These are phyloP conservation scores for Mortierella polycephala DNA, from an alignment of 371 early-diverging fungal genomes.

Conservation along the genomic window DNA sequence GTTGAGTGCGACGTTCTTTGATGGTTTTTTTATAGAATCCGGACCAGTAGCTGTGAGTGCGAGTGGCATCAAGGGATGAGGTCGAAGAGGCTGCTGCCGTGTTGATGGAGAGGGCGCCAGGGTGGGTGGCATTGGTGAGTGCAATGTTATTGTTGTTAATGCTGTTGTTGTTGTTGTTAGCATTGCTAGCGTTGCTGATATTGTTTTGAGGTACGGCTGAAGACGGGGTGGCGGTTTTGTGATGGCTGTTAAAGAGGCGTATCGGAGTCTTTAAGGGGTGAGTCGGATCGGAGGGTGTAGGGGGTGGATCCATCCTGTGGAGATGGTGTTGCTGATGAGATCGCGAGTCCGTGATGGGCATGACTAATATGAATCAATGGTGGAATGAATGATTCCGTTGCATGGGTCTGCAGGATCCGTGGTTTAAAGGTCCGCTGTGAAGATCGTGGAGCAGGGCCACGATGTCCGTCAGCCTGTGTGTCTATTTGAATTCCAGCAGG, in stretches of 20 bases:
- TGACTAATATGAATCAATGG: no score
- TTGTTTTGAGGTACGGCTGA: background rate
- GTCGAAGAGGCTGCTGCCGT: constrained; percentile 6
- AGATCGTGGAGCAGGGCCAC: no score
- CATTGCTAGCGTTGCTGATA: no score
- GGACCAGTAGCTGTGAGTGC: constrained; percentile 51
- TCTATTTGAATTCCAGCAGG: no score
- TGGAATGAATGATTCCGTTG: no score
- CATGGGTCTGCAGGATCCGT: no score
- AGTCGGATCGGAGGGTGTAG: background rate
- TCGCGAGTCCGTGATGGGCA: no score
- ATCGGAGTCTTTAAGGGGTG: no score
- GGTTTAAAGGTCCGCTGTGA: no score
- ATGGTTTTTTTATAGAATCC: constrained; percentile 79
- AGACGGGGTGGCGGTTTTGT: background rate
- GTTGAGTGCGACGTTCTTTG: constrained; percentile 69
- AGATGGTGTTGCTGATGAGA: no score
- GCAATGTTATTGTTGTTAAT: constrained; percentile 1
- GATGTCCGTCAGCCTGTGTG: no score
- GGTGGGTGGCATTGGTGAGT: constrained; percentile 2
- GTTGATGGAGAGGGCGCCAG: constrained; percentile 25
- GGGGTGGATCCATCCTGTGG: background rate
- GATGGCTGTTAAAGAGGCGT: background rate
- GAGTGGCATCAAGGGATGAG: constrained; percentile 10
- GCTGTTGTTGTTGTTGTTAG: no score